Conservation (phyloP, 129 eudicot genomes). For the Tagetes patula region DNA sequence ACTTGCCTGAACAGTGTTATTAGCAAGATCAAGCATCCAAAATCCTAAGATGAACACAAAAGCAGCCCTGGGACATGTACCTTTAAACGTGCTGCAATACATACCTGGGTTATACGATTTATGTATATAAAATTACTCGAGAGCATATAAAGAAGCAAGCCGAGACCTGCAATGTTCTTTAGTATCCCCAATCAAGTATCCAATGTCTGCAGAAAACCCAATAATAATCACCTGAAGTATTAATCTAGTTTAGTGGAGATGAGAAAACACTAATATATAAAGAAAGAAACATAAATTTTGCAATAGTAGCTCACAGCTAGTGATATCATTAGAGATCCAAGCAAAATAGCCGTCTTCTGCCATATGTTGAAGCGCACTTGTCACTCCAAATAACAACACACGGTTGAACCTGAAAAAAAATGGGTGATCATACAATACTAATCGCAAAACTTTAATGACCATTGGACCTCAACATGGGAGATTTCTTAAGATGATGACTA, state of each 20-base stretch:
- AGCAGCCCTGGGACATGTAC: conserved; percentile 93
- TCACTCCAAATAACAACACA: conserved; percentile 99
- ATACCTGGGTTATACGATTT: conserved; percentile 7
- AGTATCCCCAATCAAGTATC: conserved; percentile 89
- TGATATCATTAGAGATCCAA: conserved; percentile 89
- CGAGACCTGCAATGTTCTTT: conserved; percentile 90
- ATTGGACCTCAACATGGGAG: conserved; percentile 16
- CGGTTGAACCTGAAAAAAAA: conserved; percentile 85
- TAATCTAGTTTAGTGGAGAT: conserved; percentile 41
- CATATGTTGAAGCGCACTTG: conserved; percentile 89
- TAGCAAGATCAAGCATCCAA: conserved; percentile 99
- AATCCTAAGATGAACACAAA: conserved; percentile 86
- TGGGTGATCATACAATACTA: conserved; percentile 9
- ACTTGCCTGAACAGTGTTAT: conserved; percentile 92
- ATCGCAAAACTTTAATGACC: conserved; percentile 1
- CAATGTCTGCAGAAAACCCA: conserved; percentile 99
- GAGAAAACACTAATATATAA: conserved; percentile 4
- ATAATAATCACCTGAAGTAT: conserved; percentile 80
- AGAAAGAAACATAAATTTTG: conserved; percentile 3
- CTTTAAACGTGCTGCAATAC: conserved; percentile 81
- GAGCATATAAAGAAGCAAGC: conserved; percentile 13
- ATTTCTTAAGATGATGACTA: conserved; percentile 5
- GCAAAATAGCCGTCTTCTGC: conserved; percentile 89
- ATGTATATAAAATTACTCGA: neutral
- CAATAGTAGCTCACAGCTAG: conserved; percentile 60